Conservation (phyloP, 345 rosid genomes). For the Eucalyptus pumila region DNA sequence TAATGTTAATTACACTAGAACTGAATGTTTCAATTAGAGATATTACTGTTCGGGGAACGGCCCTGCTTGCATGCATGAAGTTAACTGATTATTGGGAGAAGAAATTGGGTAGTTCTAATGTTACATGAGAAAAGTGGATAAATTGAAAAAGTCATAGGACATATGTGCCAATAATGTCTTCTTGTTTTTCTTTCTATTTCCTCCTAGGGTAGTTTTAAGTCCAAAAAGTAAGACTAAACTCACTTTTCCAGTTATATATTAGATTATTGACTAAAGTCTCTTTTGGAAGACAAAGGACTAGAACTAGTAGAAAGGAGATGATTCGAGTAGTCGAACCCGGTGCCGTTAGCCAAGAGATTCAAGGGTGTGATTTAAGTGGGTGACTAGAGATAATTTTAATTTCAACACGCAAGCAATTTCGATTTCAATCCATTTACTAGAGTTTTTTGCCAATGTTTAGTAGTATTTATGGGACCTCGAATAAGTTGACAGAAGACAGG, state of each 20-base stretch:
- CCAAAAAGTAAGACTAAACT: background rate
- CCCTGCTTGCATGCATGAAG: too few relatives aligned
- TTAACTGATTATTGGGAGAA: background rate
- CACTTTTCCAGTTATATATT: background rate
- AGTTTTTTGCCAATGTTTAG: background rate
- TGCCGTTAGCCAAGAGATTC: background rate
- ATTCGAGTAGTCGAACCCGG: background rate
- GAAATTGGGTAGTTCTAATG: background rate
- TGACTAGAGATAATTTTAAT: background rate
- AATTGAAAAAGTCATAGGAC: background rate
- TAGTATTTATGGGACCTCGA: background rate
- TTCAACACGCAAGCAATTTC: background rate
- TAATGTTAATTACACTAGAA: background rate
- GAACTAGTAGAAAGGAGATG: background rate
- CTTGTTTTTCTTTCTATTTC: background rate
- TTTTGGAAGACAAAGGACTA: background rate
- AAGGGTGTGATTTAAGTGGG: rapidly evolving
- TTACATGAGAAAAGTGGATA: background rate
- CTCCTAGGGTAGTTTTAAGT: background rate
- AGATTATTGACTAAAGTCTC: background rate
- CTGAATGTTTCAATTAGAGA: background rate
- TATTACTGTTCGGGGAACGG: too few relatives aligned
- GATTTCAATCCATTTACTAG: background rate
- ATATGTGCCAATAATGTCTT: background rate
- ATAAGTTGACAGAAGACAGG: background rate